phyloP scores from a whole-genome alignment of 1,139 yeast species.

The Suhomyces chickasaworum region DNA sequence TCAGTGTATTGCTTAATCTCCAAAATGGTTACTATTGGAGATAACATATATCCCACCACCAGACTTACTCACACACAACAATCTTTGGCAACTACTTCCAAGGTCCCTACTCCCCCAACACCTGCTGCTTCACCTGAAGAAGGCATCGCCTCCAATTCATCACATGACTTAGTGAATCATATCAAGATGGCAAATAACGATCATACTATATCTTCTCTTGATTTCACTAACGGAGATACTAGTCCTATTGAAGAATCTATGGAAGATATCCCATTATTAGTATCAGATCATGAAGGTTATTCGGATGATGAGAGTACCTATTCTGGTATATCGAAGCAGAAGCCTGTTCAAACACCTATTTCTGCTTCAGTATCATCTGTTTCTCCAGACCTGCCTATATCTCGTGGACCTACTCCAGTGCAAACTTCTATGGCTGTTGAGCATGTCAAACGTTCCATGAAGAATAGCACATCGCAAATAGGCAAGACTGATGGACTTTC shows the following conservation, averaged over 20 bases:
- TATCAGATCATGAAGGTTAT: constrained; percentile 34
- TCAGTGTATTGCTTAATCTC: constrained; percentile 5
- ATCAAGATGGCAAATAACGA: constrained; percentile 8
- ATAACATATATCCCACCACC: constrained; percentile 13
- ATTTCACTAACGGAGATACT: constrained; percentile 14
- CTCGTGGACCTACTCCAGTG: constrained; percentile 14
- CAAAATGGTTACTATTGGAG: constrained; percentile 22
- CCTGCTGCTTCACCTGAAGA: constrained; percentile 10
- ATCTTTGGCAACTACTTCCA: constrained; percentile 2
- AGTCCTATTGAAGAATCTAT: constrained; percentile 15
- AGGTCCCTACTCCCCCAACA: constrained; percentile 8
- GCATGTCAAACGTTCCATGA: constrained; percentile 22
- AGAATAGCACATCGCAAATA: not conserved
- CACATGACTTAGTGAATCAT: constrained; percentile 12
- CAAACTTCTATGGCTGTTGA: constrained; percentile 18
- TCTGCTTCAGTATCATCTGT: not conserved
- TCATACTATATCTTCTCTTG: constrained; percentile 8
- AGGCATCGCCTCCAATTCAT: constrained; percentile 4
- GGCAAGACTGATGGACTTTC: constrained; percentile 7
- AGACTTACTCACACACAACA: constrained; percentile 7
- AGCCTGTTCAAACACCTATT: not conserved
- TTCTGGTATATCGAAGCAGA: constrained; percentile 12
- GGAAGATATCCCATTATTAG: constrained; percentile 31
- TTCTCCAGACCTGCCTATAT: constrained; percentile 7
- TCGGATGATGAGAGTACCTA: constrained; percentile 29